Percentiles rank a stretch among this genome's conserved stretches.
Evolutionary conservation across 768 basidiomycete species (phyloP).

Genomic region (Mycena capillaripes): DNA sequence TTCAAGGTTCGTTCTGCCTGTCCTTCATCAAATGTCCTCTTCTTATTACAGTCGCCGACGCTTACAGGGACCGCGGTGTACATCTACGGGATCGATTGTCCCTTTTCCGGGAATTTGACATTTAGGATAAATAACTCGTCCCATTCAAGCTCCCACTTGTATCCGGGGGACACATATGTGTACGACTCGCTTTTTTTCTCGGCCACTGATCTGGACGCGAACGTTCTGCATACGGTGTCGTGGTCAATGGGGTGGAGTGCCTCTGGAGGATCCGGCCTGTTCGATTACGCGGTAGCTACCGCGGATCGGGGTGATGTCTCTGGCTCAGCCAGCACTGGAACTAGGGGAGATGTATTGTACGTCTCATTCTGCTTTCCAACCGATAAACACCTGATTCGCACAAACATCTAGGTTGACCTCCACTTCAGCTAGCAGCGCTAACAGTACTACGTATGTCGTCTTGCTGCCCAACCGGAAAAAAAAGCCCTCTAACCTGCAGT

Average conservation of each 20-base stretch:
- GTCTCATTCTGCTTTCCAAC: too few relatives aligned
- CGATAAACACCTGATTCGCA: too few relatives aligned
- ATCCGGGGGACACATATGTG: background rate
- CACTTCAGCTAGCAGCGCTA: too few relatives aligned
- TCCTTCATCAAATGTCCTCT: background rate
- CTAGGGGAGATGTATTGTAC: too few relatives aligned
- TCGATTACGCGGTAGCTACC: slow-evolving; percentile 6
- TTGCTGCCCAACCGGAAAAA: too few relatives aligned
- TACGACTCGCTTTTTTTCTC: slow-evolving; percentile 22
- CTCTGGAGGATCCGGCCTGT: background rate
- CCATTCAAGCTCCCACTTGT: background rate
- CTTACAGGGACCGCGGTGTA: background rate
- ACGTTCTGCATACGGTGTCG: background rate
- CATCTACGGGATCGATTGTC: slow-evolving; percentile 10
- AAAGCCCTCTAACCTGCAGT: too few relatives aligned
- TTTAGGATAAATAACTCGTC: background rate
- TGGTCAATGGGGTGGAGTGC: background rate
- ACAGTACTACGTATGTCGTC: too few relatives aligned
- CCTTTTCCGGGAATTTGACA: background rate
- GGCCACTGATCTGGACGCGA: slow-evolving; percentile 2
- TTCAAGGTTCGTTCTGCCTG: background rate
- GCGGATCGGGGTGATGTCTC: background rate
- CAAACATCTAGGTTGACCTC: too few relatives aligned
- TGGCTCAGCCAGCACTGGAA: too few relatives aligned
- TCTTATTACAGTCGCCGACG: background rate